Percentiles rank a stretch among this genome's conserved stretches.
These are phyloP conservation scores for Piloderma croceum DNA, from an alignment of 768 basidiomycete genomes.

Conservation along the genomic window DNA sequence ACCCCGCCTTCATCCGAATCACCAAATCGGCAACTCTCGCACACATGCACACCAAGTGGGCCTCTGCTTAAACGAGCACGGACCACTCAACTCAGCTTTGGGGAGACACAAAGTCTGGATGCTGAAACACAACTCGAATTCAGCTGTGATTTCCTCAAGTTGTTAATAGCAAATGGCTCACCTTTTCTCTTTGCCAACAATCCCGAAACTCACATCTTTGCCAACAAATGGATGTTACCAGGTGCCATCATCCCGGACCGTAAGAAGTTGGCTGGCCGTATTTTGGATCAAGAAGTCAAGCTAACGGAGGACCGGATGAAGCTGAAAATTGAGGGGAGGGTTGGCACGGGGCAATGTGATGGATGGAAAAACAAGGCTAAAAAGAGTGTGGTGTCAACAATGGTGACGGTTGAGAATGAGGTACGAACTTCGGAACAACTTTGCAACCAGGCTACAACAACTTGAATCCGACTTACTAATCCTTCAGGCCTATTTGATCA, in stretches of 20 bases:
- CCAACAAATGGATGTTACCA: slow-evolving; percentile 19
- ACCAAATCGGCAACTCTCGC: too few relatives aligned
- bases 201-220: slow-evolving; percentile 14
- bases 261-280: slow-evolving; percentile 11
- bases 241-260: slow-evolving; percentile 12
- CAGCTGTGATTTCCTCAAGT: slow-evolving; percentile 8
- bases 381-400: slow-evolving; percentile 17
- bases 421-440: slow-evolving; percentile 11
- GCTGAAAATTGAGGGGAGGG: slow-evolving; percentile 10
- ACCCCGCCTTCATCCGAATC: too few relatives aligned
- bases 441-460: too few relatives aligned
- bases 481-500: slow-evolving; percentile 15
- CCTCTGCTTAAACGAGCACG: too few relatives aligned
- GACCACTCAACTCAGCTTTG: too few relatives aligned
- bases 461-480: slow-evolving; percentile 2
- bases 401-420: slow-evolving; percentile 20
- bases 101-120: too few relatives aligned
- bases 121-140: too few relatives aligned
- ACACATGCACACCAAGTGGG: too few relatives aligned
- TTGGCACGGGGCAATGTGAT: slow-evolving; percentile 23
- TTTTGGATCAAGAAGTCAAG: slow-evolving; percentile 13
- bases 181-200: slow-evolving; percentile 21
- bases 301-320: slow-evolving; percentile 8
- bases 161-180: slow-evolving; percentile 11
- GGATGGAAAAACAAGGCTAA: slow-evolving; percentile 27